Base-by-base conservation (phyloP, 768 basidiomycete species). In the Termitomyces sp. region DNA sequence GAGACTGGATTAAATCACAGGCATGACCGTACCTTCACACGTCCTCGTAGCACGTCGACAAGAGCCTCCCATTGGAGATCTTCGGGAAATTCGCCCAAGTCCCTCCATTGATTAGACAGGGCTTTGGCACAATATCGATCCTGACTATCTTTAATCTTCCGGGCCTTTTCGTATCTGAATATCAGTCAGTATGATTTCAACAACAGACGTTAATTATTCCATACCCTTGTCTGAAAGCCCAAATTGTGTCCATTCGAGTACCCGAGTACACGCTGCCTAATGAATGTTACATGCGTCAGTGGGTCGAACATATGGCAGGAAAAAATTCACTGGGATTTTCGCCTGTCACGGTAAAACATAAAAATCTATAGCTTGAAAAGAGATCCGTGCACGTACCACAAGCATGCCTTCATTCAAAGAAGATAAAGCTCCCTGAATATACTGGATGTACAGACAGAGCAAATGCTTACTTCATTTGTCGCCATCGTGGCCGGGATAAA, bases 31-130 rank as follows among this genome's bases (percentile, higher is more conserved):
- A 86, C 88, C 76, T 89, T 93, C 50, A 91, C 89, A 55, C 82
- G 80, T 12, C 91, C 91, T 59, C 92, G 76, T 4, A 93, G 71
- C 3, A 92, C 87, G 65, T 92, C 89, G 0, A 89, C 86, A 23
- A 92, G 74, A 3, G 88, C 81, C 64, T 91, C 89, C 89, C 88
- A 91, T 66, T 91, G 82, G 9, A 92, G 75, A 49, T 82, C 81
- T 51, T 89, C 82, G 0, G 90, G 89, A 69, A 86, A 89, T 44
- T 78, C 81, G 49, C 76, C 80, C 46, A 85, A 70, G 5, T 73
- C 73, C 0, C 73, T 66, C 82, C 80, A 82, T 28, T 81, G 66
- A 5, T 79, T 76, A 12, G 71, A 67, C 8, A 76, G 59, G 2
- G 78, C 85, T 55, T 79, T 74, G 4, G 73, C 65, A 65, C 89